These are phyloP conservation scores for Pichia sp. DNA, from an alignment of 1,139 yeast genomes.

Conservation along the genomic window DNA sequence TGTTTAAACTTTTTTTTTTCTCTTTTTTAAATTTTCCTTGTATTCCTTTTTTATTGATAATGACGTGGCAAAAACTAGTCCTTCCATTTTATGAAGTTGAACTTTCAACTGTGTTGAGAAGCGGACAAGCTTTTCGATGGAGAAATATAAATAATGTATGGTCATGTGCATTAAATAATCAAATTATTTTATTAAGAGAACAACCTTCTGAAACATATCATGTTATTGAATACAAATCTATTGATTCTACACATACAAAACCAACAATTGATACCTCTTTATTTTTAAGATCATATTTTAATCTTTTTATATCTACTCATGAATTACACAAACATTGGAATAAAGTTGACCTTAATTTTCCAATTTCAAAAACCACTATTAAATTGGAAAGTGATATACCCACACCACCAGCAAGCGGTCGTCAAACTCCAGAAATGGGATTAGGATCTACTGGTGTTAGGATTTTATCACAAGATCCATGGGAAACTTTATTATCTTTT, in stretches of 20 bases:
- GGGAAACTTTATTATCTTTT: constrained; percentile 88
- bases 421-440: constrained; percentile 25
- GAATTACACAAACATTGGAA: constrained; percentile 61
- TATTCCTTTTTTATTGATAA: neutral
- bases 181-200: constrained; percentile 43
- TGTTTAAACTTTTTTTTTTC: too few relatives aligned
- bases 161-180: constrained; percentile 49
- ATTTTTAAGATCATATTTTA: constrained; percentile 48
- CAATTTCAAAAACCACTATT: constrained; percentile 16
- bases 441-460: constrained; percentile 58
- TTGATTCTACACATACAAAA: constrained; percentile 27
- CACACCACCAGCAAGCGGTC: constrained; percentile 9
- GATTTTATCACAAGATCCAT: constrained; percentile 86
- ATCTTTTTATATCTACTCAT: constrained; percentile 49
- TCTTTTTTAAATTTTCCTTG: too few relatives aligned
- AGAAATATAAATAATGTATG: constrained; percentile 51
- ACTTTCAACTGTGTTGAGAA: constrained; percentile 65
- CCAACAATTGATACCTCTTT: constrained; percentile 26
- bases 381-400: constrained; percentile 14
- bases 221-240: constrained; percentile 6
- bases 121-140: constrained; percentile 87
- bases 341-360: constrained; percentile 44
- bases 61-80: constrained; percentile 11
- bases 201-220: constrained; percentile 10
- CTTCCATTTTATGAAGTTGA: constrained; percentile 42